A percentile compares a stretch with the other conserved stretches of the same genome.
phyloP scores from a whole-genome alignment of 257 asterid species.

The Gardenia jasminoides region DNA sequence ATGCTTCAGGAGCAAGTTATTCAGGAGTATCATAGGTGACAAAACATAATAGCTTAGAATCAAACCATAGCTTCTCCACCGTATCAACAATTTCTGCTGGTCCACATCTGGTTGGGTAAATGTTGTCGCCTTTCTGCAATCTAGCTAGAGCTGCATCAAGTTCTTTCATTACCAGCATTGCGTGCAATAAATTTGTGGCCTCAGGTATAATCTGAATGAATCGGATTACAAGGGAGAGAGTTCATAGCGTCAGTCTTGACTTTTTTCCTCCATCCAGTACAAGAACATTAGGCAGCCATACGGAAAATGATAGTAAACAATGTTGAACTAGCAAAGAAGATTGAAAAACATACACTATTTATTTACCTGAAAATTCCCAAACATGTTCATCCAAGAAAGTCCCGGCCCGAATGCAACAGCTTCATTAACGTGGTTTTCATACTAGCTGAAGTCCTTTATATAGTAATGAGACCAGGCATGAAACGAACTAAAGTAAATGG shows the following conservation, averaged over 20 bases:
- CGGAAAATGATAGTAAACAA: background rate
- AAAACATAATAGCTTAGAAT: constrained; percentile 13
- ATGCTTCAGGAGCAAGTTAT: background rate
- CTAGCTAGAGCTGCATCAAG: constrained; percentile 65
- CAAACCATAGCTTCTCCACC: constrained; percentile 75
- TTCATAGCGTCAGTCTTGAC: constrained; percentile 11
- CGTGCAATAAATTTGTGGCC: constrained; percentile 23
- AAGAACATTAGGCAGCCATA: background rate
- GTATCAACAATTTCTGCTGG: constrained; percentile 77
- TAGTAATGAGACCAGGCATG: background rate
- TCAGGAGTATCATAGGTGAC: background rate
- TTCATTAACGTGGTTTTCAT: background rate
- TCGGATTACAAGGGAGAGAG: constrained; percentile 12
- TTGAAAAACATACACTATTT: background rate
- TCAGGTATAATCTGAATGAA: background rate
- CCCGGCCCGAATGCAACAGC: background rate
- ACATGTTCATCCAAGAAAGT: background rate
- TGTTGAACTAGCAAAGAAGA: background rate
- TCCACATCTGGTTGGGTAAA: constrained; percentile 56
- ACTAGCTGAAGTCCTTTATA: background rate
- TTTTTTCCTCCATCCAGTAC: background rate
- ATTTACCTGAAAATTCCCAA: background rate
- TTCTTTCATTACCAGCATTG: constrained; percentile 52
- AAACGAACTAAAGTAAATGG: background rate
- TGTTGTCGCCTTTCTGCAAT: constrained; percentile 70